Evolutionary conservation across 176 grass and related monocot species (phyloP), one percentile per base, ranked within the genome.

Genomic region (Bonia amplexicaulis): DNA sequence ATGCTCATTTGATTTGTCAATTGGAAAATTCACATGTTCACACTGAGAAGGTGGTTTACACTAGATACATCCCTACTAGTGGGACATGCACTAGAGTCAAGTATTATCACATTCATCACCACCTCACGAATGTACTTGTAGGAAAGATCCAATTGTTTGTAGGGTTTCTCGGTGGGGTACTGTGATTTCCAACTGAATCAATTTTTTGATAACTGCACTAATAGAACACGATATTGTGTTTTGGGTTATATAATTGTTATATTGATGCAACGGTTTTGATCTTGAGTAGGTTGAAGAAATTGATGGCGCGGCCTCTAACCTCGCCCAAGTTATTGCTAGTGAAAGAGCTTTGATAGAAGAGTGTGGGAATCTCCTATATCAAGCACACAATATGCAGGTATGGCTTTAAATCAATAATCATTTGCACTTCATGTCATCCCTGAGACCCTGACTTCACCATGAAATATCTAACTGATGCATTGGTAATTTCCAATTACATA

Each of bases 361-460:
- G 31, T 94, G 91, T 20, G 91, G 93, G 35, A 94, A 95, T 90
- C 74, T 95, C 33, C 77, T 98, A 55, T 91, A 90, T 29, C 71
- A 89, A 71, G 85, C 89, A 46, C 89, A 89, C 0, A 85, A 90
- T 80, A 77, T 98, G 52, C 93, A 95, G 93, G 93, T 95, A 89
- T 66, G 14, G 16, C 22, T 89, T 53, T 70, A 26, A 78, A 53
- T 76, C 15, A 63, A 75, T 66, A 54, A 9, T 67, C 58, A 49
- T 67, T 13, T 74, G 27, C 23, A 59, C 25, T 84, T 48, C 2
- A 64, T 72, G 27, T 37, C 22, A 69, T 7, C 62, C 12, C 48
- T 86, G 20, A 39, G 20, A 40, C 11, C 60, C 17, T 53, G 4
- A 53, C 22, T 16, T 49, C 44, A 48, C 16, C 46, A 44, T 10